phyloP scores from a whole-genome alignment of 2,329 filamentous ascomycete genomes.

The Pseudocercospora cruenta region DNA sequence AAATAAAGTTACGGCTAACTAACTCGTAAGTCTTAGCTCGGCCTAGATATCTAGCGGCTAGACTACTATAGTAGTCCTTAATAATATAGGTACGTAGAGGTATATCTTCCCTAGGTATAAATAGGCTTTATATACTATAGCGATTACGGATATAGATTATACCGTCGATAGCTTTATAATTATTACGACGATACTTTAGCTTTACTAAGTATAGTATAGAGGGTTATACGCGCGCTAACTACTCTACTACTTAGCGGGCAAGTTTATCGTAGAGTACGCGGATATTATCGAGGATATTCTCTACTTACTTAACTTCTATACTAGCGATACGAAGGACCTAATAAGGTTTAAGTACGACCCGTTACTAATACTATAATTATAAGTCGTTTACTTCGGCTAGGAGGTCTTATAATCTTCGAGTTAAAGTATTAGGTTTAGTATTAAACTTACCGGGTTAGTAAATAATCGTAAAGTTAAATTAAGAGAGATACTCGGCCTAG shows the following conservation, averaged over 20 bases:
- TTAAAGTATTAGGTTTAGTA: not conserved
- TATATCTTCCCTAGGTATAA: not conserved
- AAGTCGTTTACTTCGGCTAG: not conserved
- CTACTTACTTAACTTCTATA: no score
- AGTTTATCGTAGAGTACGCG: no score
- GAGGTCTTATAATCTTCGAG: not conserved
- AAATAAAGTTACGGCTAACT: not conserved
- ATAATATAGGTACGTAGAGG: not conserved
- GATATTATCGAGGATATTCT: no score
- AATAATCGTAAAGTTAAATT: slow-evolving; percentile 5
- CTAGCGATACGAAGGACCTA: not conserved
- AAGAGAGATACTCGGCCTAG: slow-evolving; percentile 28
- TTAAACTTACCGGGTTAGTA: slow-evolving; percentile 14
- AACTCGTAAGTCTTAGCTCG: slow-evolving; percentile 1
- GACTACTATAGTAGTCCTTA: not conserved
- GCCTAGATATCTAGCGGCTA: not conserved
- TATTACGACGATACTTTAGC: no score
- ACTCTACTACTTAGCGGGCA: not conserved
- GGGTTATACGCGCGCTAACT: no score
- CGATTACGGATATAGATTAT: not conserved
- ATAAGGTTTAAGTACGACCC: not conserved
- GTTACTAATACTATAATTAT: slow-evolving; percentile 2
- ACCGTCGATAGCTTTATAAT: not conserved
- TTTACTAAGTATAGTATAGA: not conserved
- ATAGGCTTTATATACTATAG: not conserved